Conservation (phyloP, 305 asterid genomes). For the Fraxinus platypoda region DNA sequence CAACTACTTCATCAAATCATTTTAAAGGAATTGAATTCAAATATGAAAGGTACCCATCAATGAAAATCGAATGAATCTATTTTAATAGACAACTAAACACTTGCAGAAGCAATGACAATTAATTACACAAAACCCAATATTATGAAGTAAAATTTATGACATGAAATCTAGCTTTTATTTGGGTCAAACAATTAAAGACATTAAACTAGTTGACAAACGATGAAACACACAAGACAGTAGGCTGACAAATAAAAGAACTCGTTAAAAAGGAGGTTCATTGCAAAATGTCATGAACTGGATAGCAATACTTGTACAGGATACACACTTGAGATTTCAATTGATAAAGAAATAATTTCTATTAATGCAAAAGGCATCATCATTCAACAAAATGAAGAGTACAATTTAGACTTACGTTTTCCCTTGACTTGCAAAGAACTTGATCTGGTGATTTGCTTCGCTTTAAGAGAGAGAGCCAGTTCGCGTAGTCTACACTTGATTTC, state of each 20-base stretch:
- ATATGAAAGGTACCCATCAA: background rate
- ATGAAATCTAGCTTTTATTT: background rate
- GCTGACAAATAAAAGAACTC: background rate
- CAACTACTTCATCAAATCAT: background rate
- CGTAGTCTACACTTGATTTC: conserved; percentile 58
- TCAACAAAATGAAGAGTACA: conserved; percentile 1
- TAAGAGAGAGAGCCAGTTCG: conserved; percentile 58
- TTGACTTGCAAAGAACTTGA: conserved; percentile 37
- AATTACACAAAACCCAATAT: background rate
- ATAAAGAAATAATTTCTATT: background rate
- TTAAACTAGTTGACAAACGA: background rate
- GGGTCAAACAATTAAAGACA: background rate
- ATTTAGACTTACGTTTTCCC: conserved; percentile 55
- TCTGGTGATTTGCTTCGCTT: conserved; percentile 39
- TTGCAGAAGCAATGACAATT: background rate
- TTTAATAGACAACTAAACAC: background rate
- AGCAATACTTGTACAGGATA: background rate
- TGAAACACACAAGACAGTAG: background rate
- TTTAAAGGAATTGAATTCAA: background rate
- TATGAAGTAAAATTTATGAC: background rate
- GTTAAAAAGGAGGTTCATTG: background rate
- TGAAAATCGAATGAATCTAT: background rate
- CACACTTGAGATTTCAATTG: background rate
- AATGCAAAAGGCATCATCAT: conserved; percentile 4
- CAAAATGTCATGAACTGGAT: background rate